A percentile compares a stretch with the other conserved stretches of the same genome.
phyloP scores from a whole-genome alignment of 177 flowering plant species.

The Tripterygium wilfordii region DNA sequence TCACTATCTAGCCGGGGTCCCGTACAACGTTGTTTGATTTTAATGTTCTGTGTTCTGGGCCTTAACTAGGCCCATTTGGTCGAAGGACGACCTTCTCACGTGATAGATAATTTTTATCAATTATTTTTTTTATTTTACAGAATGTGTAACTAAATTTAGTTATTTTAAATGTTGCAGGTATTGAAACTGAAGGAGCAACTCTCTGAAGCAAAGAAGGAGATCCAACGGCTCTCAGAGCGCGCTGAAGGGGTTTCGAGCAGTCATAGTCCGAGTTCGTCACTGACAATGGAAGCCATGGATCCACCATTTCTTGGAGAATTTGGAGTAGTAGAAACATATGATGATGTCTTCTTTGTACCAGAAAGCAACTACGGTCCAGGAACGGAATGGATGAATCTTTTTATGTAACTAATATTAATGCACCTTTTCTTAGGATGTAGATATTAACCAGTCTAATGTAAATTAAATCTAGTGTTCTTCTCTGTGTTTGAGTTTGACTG shows the following conservation, averaged over 20 bases:
- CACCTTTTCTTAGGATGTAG: slow-evolving; percentile 5
- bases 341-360: slow-evolving; percentile 26
- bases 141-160: too few species aligned
- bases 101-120: too few species aligned
- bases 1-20: background rate
- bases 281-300: slow-evolving; percentile 32
- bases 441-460: slow-evolving; percentile 8
- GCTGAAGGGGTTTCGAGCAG: slow-evolving; percentile 33
- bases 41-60: slow-evolving; percentile 7
- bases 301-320: slow-evolving; percentile 42
- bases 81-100: too few species aligned
- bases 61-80: slow-evolving; percentile 7
- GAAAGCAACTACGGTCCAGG: slow-evolving; percentile 27
- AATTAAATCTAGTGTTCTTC: slow-evolving; percentile 1
- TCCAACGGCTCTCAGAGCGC: slow-evolving; percentile 30
- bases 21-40: slow-evolving; percentile 1
- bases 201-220: slow-evolving; percentile 51
- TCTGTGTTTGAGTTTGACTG: too few species aligned
- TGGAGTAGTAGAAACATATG: slow-evolving; percentile 30
- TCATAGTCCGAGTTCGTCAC: slow-evolving; percentile 39
- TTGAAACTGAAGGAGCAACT: slow-evolving; percentile 54
- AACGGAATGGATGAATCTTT: slow-evolving; percentile 52
- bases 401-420: slow-evolving; percentile 16
- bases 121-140: too few species aligned
- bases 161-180: too few species aligned